Percentiles rank a stretch among this genome's conserved stretches.
Conservation (phyloP, 352 stramenopile genomes). For the Phytophthora citrophthora region DNA sequence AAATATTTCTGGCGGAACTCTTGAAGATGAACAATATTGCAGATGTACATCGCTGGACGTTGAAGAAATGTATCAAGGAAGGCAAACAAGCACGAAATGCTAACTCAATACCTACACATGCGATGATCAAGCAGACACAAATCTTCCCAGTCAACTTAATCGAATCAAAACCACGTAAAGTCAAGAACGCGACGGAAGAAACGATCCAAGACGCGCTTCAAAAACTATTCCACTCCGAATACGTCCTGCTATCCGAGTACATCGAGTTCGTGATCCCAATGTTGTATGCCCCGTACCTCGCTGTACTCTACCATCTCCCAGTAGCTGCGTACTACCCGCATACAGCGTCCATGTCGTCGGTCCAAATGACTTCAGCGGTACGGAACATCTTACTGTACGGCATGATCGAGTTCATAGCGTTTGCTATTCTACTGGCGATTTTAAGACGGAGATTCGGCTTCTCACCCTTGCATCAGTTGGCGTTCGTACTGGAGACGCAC, state of each 20-base stretch:
- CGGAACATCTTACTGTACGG: constrained; percentile 16
- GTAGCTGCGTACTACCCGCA: constrained; percentile 7
- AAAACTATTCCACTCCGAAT: constrained; percentile 13
- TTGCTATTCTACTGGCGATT: constrained; percentile 7
- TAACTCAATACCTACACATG: not conserved
- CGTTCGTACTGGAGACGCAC: constrained; percentile 44
- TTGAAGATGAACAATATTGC: not conserved
- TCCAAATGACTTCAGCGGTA: not conserved
- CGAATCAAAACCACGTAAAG: not conserved
- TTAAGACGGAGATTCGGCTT: constrained; percentile 25
- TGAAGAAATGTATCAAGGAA: not conserved
- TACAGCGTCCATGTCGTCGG: not conserved
- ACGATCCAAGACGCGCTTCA: not conserved
- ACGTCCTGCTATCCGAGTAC: constrained; percentile 14
- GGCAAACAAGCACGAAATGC: not conserved
- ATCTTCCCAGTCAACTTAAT: not conserved
- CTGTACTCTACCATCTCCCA: constrained; percentile 1
- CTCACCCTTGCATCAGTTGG: constrained; percentile 31
- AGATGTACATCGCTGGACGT: not conserved
- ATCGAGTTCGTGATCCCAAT: constrained; percentile 10
- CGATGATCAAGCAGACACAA: not conserved
- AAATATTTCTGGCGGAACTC: constrained; percentile 7
- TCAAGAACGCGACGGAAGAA: not conserved
- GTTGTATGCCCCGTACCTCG: constrained; percentile 8
- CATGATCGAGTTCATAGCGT: constrained; percentile 10